Percentiles rank a stretch among this genome's conserved stretches.
Conservation (phyloP, 306 rosid genomes). For the Trichosanthes cucumerina region DNA sequence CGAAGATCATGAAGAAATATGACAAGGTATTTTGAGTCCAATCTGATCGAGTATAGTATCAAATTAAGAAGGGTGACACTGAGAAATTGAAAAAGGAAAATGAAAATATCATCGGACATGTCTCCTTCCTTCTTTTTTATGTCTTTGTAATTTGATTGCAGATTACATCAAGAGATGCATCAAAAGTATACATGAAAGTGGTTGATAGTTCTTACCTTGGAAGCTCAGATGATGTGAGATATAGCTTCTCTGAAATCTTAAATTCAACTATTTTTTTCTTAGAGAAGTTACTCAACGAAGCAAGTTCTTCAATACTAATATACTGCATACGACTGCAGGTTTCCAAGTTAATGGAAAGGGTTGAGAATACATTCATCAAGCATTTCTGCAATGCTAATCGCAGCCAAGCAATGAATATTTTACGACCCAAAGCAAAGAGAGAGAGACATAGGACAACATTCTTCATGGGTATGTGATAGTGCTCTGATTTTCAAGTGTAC, state of each 20-base stretch:
- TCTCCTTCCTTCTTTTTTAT: neutral
- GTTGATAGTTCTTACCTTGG: conserved; percentile 58
- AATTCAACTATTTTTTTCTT: neutral
- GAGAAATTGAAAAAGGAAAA: neutral
- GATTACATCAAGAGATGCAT: conserved; percentile 53
- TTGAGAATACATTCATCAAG: conserved; percentile 36
- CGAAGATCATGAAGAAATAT: conserved; percentile 75
- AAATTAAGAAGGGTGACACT: neutral
- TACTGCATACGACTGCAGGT: neutral
- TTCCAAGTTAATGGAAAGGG: conserved; percentile 37
- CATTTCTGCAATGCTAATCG: conserved; percentile 60
- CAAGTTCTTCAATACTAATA: neutral
- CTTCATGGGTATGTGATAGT: conserved; percentile 29
- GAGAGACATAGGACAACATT: conserved; percentile 57
- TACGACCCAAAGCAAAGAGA: conserved; percentile 46
- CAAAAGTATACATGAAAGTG: conserved; percentile 51
- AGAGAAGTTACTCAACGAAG: neutral
- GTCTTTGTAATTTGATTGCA: conserved; percentile 9
- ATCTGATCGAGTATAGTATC: neutral
- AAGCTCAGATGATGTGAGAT: conserved; percentile 62
- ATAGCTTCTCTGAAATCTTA: no score
- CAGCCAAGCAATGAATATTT: conserved; percentile 39
- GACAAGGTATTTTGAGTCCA: conserved; percentile 37
- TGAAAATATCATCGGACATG: neutral
- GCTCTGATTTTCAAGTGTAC: neutral